Base-by-base conservation (phyloP, 345 rosid genomes). In the Aquilaria yunnanensis region DNA sequence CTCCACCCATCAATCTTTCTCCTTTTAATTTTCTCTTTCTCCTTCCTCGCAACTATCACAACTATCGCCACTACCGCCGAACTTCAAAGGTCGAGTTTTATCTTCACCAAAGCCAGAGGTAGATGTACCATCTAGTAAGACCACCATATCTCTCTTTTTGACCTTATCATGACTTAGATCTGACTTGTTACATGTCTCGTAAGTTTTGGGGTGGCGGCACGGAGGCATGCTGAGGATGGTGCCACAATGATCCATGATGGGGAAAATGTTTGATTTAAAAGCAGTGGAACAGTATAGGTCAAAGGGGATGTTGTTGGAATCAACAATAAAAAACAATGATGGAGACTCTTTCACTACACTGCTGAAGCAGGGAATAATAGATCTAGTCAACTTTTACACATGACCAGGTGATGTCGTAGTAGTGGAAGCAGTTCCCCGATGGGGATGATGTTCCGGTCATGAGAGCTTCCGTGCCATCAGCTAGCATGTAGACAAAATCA, bases 211-310 rank as follows among this genome's bases (percentile, higher is more conserved):
- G 88, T 76, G 82, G 88, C 74, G 66, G 72, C 77, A 82, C 75
- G 49, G 96, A 87, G 72, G 78, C 77, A 55, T 89, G 97, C 93
- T 96, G 6, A 85, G 84, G 79, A 89, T 85, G 93, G 87, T 92
- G 37, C 93, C 96, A 3, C 80, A 77, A 61, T 73, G 79, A 56
- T 84, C 97, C 9, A 81, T 96, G 59, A 85, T 93, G 30, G 79
- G 77, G 56, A 87, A 85, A 50, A 83, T 81, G 66, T 93, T 89
- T 67, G 94, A 96, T 23, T 85, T 85, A 33, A 70, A 80, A 72
- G 84, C 74, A 1, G 57, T 65, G 43, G 93, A 87, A 46, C 80
- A 88, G 67, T 89, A 77, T 82, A 79, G 98, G 80, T 77, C 82
- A 14, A 93, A 82, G 41, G 67, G 85, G 60, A 87, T 96, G 2